phyloP scores from a whole-genome alignment of 495 filamentous ascomycete genomes.

The Neurospora africana region DNA sequence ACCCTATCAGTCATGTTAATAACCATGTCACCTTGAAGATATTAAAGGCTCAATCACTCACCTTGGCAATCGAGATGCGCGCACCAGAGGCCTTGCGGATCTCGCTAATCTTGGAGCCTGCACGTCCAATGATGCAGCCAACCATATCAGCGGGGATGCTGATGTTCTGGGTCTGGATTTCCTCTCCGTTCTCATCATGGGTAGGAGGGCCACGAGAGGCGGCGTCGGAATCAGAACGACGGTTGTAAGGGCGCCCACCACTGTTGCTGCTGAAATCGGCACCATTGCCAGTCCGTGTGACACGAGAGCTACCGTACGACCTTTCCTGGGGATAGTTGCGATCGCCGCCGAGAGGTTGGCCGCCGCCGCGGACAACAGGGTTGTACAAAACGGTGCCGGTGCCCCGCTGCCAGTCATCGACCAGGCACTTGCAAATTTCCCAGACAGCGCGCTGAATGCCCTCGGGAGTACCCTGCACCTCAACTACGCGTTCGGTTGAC shows the following conservation, averaged over 20 bases:
- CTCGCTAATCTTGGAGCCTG: conserved; percentile 92
- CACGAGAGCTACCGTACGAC: conserved; percentile 55
- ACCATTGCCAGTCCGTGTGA: conserved; percentile 90
- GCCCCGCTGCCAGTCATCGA: conserved; percentile 94
- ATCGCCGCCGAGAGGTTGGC: conserved; percentile 31
- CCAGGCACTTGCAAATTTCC: conserved; percentile 98
- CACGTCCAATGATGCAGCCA: conserved; percentile 95
- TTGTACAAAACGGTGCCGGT: conserved; percentile 96
- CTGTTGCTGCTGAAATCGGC: conserved; percentile 95
- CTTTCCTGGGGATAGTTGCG: conserved; percentile 25
- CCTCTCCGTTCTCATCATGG: conserved; percentile 89
- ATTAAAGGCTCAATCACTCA: conserved; percentile 11
- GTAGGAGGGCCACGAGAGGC: conserved; percentile 62
- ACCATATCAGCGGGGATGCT: conserved; percentile 99
- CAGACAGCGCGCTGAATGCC: conserved; percentile 91
- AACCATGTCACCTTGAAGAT: neutral
- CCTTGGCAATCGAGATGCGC: conserved; percentile 94
- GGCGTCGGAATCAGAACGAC: conserved; percentile 75
- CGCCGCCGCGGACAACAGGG: conserved; percentile 74
- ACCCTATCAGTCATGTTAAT: conserved; percentile 31
- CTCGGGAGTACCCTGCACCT: conserved; percentile 85
- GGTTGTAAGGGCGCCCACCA: conserved; percentile 49
- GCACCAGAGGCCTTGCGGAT: conserved; percentile 93
- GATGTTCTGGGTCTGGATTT: conserved; percentile 97
- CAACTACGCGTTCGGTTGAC: conserved; percentile 96